Percentiles rank a stretch among this genome's conserved stretches.
Evolutionary conservation across 257 asterid genomes (phyloP).

Genomic region (Rubia yunnanensis): DNA sequence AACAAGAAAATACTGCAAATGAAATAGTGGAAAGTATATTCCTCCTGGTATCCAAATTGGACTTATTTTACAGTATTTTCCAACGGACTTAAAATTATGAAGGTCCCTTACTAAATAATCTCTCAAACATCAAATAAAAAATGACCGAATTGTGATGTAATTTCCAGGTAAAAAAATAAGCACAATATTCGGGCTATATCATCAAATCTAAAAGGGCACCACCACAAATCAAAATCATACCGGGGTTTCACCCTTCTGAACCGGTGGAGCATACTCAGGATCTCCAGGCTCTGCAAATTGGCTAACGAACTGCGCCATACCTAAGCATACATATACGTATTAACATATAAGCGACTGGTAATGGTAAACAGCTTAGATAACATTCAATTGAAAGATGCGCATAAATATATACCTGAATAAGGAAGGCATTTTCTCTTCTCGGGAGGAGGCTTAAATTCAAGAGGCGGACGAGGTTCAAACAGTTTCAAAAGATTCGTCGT

Average conservation of each 20-base stretch:
- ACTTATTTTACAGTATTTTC: not conserved
- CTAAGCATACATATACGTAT: conserved; percentile 22
- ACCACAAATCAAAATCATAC: conserved; percentile 45
- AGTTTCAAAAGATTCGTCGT: conserved; percentile 72
- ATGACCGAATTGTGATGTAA: not conserved
- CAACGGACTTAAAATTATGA: not conserved
- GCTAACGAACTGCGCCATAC: conserved; percentile 72
- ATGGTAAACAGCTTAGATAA: not conserved
- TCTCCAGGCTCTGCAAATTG: conserved; percentile 82
- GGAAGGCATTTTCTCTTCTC: conserved; percentile 93
- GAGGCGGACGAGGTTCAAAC: conserved; percentile 93
- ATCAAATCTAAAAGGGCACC: not conserved
- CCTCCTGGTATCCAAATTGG: not conserved
- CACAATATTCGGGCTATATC: not conserved
- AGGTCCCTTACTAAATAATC: too few relatives aligned
- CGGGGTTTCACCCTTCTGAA: conserved; percentile 79
- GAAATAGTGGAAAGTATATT: not conserved
- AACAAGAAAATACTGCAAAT: not conserved
- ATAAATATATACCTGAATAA: conserved; percentile 48
- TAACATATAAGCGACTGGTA: not conserved
- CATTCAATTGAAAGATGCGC: not conserved
- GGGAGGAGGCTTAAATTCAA: conserved; percentile 87
- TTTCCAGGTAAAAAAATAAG: too few relatives aligned
- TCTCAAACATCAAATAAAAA: too few relatives aligned
- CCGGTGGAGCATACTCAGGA: conserved; percentile 79